Evolutionary conservation across 345 rosid genomes (phyloP).

Genomic region (Eucalyptus melliodora): DNA sequence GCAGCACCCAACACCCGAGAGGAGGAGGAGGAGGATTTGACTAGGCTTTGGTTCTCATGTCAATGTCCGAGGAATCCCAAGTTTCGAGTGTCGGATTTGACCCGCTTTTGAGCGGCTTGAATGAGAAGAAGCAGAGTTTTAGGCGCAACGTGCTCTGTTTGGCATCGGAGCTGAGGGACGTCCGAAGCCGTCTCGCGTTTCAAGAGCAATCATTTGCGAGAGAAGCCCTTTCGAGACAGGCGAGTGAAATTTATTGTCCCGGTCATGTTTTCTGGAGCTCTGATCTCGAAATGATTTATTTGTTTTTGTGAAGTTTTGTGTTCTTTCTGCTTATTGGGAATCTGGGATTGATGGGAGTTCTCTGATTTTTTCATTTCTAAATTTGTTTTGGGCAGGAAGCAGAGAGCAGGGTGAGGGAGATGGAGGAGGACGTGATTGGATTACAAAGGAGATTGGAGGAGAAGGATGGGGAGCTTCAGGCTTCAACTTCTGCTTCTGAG

Average conservation of each 20-base stretch:
- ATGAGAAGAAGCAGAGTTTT: slow-evolving; percentile 87
- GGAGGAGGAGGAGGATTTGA: neutral
- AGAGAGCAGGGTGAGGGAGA: slow-evolving; percentile 50
- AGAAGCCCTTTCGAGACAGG: slow-evolving; percentile 75
- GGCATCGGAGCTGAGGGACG: slow-evolving; percentile 79
- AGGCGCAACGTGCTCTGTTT: slow-evolving; percentile 74
- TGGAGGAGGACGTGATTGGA: slow-evolving; percentile 46
- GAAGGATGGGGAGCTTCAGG: slow-evolving; percentile 47
- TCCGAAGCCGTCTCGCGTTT: slow-evolving; percentile 54
- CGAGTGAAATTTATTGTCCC: slow-evolving; percentile 3
- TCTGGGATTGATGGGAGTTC: slow-evolving; percentile 10
- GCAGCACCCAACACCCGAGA: neutral
- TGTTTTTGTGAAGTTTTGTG: neutral
- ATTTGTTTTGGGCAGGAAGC: slow-evolving; percentile 41
- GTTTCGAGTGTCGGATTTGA: slow-evolving; percentile 35
- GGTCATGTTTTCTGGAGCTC: neutral
- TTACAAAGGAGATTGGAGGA: slow-evolving; percentile 46
- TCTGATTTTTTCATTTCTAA: neutral
- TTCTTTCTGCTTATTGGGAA: neutral
- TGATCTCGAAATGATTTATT: neutral
- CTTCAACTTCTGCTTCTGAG: slow-evolving; percentile 54
- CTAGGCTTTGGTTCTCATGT: slow-evolving; percentile 8
- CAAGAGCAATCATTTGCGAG: slow-evolving; percentile 57
- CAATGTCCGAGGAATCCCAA: slow-evolving; percentile 12
- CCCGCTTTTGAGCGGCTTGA: slow-evolving; percentile 74